Percentiles rank a stretch among this genome's conserved stretches.
phyloP scores from a whole-genome alignment of 345 rosid genomes.

The Eucalyptus regnans region DNA sequence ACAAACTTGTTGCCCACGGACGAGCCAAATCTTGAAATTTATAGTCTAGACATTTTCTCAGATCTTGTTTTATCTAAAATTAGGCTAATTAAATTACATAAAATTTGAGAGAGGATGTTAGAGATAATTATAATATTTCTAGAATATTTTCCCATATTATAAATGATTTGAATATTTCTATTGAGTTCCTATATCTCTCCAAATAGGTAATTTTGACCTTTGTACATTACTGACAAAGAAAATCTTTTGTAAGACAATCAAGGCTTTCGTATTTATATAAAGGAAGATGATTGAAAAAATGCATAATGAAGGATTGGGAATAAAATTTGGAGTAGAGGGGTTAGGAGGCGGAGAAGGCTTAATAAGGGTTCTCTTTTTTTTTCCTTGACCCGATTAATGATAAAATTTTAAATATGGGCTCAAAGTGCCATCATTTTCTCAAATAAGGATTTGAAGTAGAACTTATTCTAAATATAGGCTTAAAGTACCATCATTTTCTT shows the following conservation, averaged over 20 bases:
- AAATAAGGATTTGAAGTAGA: no score
- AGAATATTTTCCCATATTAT: no score
- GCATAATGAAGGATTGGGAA: background rate
- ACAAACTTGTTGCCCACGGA: background rate
- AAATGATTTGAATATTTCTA: background rate
- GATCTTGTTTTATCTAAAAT: background rate
- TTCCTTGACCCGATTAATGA: background rate
- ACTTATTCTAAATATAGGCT: no score
- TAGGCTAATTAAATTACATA: background rate
- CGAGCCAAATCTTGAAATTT: background rate
- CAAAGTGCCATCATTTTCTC: no score
- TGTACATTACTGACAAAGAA: background rate
- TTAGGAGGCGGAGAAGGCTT: background rate
- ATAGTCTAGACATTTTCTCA: background rate
- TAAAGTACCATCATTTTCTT: no score
- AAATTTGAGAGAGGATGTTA: background rate
- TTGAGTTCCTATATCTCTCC: background rate
- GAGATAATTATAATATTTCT: background rate
- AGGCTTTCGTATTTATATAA: background rate
- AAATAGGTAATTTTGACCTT: background rate
- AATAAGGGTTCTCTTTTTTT: background rate
- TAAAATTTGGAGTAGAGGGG: background rate
- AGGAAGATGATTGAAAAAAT: background rate
- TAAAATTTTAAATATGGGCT: no score
- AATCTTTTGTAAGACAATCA: accelerated